These are phyloP conservation scores for Penstemon barbatus DNA, from an alignment of 257 asterid species.

Conservation along the genomic window DNA sequence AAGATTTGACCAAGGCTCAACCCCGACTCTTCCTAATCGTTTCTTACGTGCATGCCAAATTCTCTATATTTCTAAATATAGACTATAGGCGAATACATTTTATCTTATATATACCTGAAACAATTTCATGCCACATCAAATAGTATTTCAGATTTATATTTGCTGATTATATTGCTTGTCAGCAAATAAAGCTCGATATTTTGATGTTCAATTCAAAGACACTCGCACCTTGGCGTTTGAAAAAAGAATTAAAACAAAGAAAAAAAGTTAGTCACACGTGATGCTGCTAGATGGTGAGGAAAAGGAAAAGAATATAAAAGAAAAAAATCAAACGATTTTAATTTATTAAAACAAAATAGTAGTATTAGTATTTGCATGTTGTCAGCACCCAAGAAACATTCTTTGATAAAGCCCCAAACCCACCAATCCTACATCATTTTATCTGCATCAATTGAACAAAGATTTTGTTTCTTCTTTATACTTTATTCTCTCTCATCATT, in stretches of 20 bases:
- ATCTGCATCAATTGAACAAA: slow-evolving; percentile 23
- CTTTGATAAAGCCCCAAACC: slow-evolving; percentile 1
- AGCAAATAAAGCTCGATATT: not conserved
- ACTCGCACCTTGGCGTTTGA: slow-evolving; percentile 30
- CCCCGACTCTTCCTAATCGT: no score
- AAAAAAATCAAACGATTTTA: slow-evolving; percentile 11
- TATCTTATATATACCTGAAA: no score
- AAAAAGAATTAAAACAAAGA: not conserved
- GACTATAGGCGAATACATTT: no score
- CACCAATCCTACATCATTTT: slow-evolving; percentile 22
- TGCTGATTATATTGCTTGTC: not conserved
- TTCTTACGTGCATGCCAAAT: no score
- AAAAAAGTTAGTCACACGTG: slow-evolving; percentile 1
- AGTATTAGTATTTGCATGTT: slow-evolving; percentile 11
- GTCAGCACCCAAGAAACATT: not conserved
- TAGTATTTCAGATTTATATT: no score
- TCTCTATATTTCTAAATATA: no score
- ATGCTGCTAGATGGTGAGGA: slow-evolving; percentile 11
- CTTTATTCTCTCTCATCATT: slow-evolving; percentile 26
- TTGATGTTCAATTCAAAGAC: not conserved
- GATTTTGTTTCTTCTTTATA: slow-evolving; percentile 21
- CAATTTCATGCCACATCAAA: no score
- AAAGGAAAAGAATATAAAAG: not conserved
- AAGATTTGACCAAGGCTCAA: no score
- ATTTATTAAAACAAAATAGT: slow-evolving; percentile 11